A percentile compares a stretch with the other conserved stretches of the same genome.
Conservation (phyloP, 257 asterid species). For the Mitragyna speciosa region DNA sequence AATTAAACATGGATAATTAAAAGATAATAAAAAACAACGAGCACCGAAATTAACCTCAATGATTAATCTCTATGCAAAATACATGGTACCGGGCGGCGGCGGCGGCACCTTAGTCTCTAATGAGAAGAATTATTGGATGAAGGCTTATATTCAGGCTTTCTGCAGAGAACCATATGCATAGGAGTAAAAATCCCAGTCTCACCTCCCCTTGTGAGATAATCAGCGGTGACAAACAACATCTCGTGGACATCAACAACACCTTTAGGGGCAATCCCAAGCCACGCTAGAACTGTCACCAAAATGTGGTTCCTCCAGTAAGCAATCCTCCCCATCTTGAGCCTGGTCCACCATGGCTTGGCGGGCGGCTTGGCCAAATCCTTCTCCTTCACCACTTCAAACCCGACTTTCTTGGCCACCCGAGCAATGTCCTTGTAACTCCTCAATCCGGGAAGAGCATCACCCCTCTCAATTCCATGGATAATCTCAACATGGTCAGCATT, state of each 20-base stretch:
- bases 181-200: constrained; percentile 50
- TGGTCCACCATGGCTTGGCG: constrained; percentile 74
- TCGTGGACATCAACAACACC: constrained; percentile 74
- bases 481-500: constrained; percentile 31
- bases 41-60: constrained; percentile 27
- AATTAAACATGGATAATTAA: constrained; percentile 14
- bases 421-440: constrained; percentile 34
- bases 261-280: constrained; percentile 73
- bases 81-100: constrained; percentile 7
- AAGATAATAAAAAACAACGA: constrained; percentile 22
- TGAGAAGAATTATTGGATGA: constrained; percentile 6
- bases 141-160: constrained; percentile 50
- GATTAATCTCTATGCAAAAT: constrained; percentile 25
- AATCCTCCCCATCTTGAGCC: constrained; percentile 76
- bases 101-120: not conserved
- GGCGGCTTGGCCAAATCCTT: constrained; percentile 72
- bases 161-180: constrained; percentile 84
- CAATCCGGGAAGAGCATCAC: constrained; percentile 35
- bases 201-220: constrained; percentile 31
- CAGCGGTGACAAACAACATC: constrained; percentile 44
- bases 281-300: constrained; percentile 53
- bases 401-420: constrained; percentile 24
- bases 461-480: constrained; percentile 34
- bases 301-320: constrained; percentile 88
- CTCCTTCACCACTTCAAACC: constrained; percentile 65